Conservation (phyloP, 2,329 filamentous ascomycete genomes). For the Xylariaceae sp. region DNA sequence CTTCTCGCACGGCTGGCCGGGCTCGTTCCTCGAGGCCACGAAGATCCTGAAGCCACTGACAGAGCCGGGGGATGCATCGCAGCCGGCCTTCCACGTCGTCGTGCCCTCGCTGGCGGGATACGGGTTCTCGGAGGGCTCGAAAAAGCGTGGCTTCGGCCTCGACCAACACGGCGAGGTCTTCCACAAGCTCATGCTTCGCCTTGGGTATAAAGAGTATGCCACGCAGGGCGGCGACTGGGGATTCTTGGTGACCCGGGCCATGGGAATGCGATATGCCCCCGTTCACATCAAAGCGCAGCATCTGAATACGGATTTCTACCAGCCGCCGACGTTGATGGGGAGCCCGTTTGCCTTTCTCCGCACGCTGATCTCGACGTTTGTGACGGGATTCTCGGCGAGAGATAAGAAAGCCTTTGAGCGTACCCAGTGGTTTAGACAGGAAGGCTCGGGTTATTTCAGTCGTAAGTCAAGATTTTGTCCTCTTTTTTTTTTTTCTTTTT, state of each 20-base stretch:
- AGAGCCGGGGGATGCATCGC: slow-evolving; percentile 2
- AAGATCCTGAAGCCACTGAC: slow-evolving; percentile 44
- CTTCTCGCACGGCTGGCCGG: slow-evolving; percentile 42
- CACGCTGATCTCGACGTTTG: slow-evolving; percentile 7
- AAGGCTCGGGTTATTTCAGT: slow-evolving; percentile 13
- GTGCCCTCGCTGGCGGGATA: slow-evolving; percentile 44
- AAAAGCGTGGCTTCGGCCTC: slow-evolving; percentile 48
- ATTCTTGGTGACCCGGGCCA: slow-evolving; percentile 46
- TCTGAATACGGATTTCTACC: slow-evolving; percentile 12
- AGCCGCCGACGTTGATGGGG: slow-evolving; percentile 6
- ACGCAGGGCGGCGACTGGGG: slow-evolving; percentile 66
- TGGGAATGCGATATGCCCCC: slow-evolving; percentile 35
- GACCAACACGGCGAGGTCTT: slow-evolving; percentile 54
- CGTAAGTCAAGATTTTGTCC: slow-evolving; percentile 1
- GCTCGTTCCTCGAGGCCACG: slow-evolving; percentile 54
- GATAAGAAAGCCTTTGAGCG: slow-evolving; percentile 46
- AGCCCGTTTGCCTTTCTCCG: slow-evolving; percentile 7
- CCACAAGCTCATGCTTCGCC: slow-evolving; percentile 53
- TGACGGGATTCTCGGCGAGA: slow-evolving; percentile 22
- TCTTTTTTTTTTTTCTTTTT: background rate
- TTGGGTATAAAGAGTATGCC: slow-evolving; percentile 54
- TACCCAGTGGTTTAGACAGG: slow-evolving; percentile 14
- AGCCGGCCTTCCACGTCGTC: slow-evolving; percentile 41
- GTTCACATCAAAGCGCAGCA: slow-evolving; percentile 20
- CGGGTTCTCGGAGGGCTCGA: slow-evolving; percentile 36